Conservation (phyloP, 768 basidiomycete species). For the Dacryopinax spathularia region DNA sequence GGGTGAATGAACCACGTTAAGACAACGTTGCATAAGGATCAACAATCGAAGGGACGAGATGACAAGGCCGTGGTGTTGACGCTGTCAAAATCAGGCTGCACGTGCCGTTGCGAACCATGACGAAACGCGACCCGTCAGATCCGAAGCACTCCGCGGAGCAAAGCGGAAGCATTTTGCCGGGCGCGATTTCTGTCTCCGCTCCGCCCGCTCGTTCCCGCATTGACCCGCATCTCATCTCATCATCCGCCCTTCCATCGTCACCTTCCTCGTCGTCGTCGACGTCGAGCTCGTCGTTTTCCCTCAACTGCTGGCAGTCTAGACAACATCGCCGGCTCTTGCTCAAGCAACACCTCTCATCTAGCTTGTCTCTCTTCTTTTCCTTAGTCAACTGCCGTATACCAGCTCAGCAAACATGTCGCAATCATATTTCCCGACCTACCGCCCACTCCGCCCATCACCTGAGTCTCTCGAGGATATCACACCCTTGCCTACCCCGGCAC, state of each 20-base stretch:
- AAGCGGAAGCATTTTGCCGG: not conserved
- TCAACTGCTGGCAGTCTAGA: conserved; percentile 4
- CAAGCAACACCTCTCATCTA: not conserved
- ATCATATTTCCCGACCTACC: not conserved
- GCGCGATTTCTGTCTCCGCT: not conserved
- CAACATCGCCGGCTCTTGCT: not conserved
- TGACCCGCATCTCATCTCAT: not conserved
- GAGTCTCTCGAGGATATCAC: not conserved
- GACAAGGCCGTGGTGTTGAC: not conserved
- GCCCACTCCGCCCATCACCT: not conserved
- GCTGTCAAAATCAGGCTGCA: not conserved
- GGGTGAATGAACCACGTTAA: too few species aligned
- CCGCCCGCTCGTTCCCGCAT: not conserved
- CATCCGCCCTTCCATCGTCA: not conserved
- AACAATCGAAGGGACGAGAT: too few species aligned
- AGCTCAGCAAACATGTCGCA: not conserved
- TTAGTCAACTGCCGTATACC: not conserved
- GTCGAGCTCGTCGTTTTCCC: not conserved
- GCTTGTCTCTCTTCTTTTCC: not conserved
- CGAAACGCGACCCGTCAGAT: not conserved
- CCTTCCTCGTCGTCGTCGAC: not conserved
- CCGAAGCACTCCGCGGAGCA: not conserved
- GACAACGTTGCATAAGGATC: too few species aligned
- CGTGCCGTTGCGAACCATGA: not conserved
- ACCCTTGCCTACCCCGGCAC: not conserved